Evolutionary conservation across 2,329 filamentous ascomycete species (phyloP).

Genomic region (Cladobotryum protrusum): DNA sequence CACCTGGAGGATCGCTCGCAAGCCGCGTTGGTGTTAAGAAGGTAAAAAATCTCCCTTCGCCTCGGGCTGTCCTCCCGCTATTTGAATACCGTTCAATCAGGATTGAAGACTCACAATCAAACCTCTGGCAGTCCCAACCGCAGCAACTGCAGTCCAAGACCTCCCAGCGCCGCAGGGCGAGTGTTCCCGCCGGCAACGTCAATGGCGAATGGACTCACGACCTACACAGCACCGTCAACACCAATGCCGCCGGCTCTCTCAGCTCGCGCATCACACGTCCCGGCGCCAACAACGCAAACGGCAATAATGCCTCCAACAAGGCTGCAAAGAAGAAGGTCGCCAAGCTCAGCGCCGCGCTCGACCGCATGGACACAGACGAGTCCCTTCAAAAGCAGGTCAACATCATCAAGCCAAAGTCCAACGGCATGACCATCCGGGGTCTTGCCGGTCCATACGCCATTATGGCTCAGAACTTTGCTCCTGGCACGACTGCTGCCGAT

Average conservation of each 20-base stretch:
- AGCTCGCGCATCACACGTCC: slow-evolving; percentile 41
- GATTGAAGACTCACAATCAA: background rate
- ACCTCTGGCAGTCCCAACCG: background rate
- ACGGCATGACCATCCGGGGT: slow-evolving; percentile 65
- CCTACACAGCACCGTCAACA: slow-evolving; percentile 47
- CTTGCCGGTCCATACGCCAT: slow-evolving; percentile 65
- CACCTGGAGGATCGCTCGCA: slow-evolving; percentile 52
- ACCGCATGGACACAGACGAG: slow-evolving; percentile 31
- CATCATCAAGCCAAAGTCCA: slow-evolving; percentile 17
- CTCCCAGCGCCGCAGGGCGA: slow-evolving; percentile 25
- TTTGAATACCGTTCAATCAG: background rate
- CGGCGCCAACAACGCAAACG: slow-evolving; percentile 20
- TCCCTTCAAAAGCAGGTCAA: slow-evolving; percentile 32
- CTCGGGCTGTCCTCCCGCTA: background rate
- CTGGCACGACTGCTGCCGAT: slow-evolving; percentile 73
- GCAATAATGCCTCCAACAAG: slow-evolving; percentile 2
- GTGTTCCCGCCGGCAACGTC: slow-evolving; percentile 46
- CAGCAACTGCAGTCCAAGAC: slow-evolving; percentile 23
- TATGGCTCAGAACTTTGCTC: slow-evolving; percentile 75
- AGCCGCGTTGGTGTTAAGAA: slow-evolving; percentile 70
- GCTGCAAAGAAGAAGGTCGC: slow-evolving; percentile 17
- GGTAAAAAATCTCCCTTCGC: slow-evolving; percentile 35
- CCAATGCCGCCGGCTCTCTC: slow-evolving; percentile 32
- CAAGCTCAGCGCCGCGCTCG: slow-evolving; percentile 41
- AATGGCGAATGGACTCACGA: slow-evolving; percentile 68